Percentiles rank a stretch among this genome's conserved stretches.
These are phyloP conservation scores for Lepidium sativum DNA, from an alignment of 345 rosid species.

Conservation along the genomic window DNA sequence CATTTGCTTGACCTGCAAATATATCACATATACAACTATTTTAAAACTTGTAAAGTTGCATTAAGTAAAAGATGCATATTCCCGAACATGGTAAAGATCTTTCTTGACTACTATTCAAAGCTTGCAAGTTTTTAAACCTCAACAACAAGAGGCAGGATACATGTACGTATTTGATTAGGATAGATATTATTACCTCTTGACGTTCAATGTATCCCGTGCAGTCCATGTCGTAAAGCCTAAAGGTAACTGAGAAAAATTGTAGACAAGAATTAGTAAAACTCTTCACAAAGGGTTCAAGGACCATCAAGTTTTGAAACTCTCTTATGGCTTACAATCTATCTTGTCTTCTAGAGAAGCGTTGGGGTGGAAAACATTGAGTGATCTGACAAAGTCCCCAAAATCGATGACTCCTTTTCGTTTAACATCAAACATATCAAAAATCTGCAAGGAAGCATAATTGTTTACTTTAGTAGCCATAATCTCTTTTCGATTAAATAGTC, in stretches of 20 bases:
- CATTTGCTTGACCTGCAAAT: constrained; percentile 94
- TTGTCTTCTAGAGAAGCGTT: constrained; percentile 74
- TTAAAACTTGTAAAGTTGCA: background rate
- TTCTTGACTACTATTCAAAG: background rate
- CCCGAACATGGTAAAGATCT: background rate
- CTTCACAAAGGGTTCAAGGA: background rate
- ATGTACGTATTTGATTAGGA: background rate
- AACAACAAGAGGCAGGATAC: background rate
- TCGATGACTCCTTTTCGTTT: constrained; percentile 88
- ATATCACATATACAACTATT: background rate
- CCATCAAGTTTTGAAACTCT: background rate
- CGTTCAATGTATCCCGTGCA: constrained; percentile 91
- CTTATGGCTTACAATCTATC: constrained; percentile 64
- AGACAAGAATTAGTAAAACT: constrained; percentile 5
- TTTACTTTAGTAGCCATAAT: background rate
- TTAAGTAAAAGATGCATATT: background rate
- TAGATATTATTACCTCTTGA: constrained; percentile 52
- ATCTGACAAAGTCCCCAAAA: constrained; percentile 88
- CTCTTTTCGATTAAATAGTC: background rate
- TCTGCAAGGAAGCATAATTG: constrained; percentile 35
- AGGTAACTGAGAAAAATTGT: constrained; percentile 54
- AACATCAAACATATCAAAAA: constrained; percentile 88
- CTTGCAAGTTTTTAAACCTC: background rate
- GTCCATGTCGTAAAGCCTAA: constrained; percentile 90
- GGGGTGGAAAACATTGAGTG: constrained; percentile 89